phyloP scores from a whole-genome alignment of 208 protist genomes.

The Herpetomonas samuelpessoai region DNA sequence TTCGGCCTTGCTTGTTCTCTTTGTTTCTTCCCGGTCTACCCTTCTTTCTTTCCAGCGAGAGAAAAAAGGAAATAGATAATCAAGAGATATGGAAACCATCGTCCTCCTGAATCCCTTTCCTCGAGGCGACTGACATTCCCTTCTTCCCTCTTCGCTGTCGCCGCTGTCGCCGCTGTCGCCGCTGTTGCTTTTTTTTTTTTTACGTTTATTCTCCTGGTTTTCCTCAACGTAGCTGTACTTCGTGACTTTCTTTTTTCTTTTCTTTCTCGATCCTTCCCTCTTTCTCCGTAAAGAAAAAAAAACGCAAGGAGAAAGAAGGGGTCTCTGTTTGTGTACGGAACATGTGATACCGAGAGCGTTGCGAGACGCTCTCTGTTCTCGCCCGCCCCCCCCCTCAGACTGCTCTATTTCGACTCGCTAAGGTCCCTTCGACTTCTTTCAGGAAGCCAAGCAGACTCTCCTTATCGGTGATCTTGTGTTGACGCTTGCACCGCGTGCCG shows the following conservation, averaged over 20 bases:
- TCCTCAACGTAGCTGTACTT: background rate
- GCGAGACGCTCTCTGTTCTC: too few species aligned
- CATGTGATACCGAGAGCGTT: too few species aligned
- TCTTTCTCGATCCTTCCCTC: background rate
- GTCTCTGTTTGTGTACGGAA: too few species aligned
- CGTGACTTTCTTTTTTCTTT: background rate
- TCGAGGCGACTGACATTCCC: background rate
- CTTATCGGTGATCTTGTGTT: too few species aligned
- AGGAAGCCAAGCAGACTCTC: too few species aligned
- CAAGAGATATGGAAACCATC: background rate
- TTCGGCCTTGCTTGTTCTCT: conserved; percentile 1
- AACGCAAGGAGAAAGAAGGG: too few species aligned
- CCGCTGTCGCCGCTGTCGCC: background rate
- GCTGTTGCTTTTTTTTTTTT: background rate
- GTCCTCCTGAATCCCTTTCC: background rate
- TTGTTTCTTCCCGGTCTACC: background rate
- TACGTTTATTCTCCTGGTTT: background rate
- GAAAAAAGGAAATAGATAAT: background rate
- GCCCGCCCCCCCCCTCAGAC: too few species aligned
- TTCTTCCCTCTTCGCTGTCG: background rate
- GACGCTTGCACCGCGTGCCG: too few species aligned
- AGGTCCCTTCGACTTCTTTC: too few species aligned
- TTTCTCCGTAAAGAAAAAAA: background rate
- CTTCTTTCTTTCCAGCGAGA: background rate
- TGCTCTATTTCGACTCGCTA: too few species aligned